These are phyloP conservation scores for Collybiopsis confluens DNA, from an alignment of 768 basidiomycete species.

Conservation along the genomic window DNA sequence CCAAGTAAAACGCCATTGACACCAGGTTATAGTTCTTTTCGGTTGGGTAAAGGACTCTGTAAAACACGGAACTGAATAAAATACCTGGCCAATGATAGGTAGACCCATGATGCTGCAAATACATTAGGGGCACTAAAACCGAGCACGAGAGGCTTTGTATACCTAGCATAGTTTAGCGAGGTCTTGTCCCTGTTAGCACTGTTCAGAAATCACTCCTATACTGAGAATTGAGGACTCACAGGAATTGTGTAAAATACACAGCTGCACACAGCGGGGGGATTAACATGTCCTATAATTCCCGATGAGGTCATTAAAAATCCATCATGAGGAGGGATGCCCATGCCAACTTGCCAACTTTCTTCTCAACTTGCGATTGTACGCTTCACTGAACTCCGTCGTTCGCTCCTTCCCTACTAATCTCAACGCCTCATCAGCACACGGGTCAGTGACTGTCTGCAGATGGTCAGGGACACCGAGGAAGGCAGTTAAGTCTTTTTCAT, in stretches of 20 bases:
- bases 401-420: constrained; percentile 53
- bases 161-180: constrained; percentile 68
- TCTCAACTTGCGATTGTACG: constrained; percentile 52
- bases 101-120: constrained; percentile 55
- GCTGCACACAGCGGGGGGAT: constrained; percentile 57
- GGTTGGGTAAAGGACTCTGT: constrained; percentile 3
- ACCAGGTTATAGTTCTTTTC: constrained; percentile 53
- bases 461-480: not conserved
- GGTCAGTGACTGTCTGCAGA: constrained; percentile 19
- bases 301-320: not conserved
- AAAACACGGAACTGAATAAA: not conserved
- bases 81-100: constrained; percentile 58
- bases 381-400: constrained; percentile 50
- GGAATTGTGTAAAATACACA: constrained; percentile 65
- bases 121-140: not conserved
- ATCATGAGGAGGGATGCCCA: not conserved
- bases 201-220: not conserved
- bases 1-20: constrained; percentile 63
- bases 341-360: constrained; percentile 47
- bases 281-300: constrained; percentile 34
- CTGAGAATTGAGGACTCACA: constrained; percentile 33
- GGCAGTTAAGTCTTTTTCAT: not conserved
- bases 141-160: constrained; percentile 3
- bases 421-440: constrained; percentile 49
- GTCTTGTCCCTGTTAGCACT: constrained; percentile 53